Evolutionary conservation across 768 basidiomycete species (phyloP), one percentile per base, ranked within the genome.

Genomic region (Mycena belliarum): DNA sequence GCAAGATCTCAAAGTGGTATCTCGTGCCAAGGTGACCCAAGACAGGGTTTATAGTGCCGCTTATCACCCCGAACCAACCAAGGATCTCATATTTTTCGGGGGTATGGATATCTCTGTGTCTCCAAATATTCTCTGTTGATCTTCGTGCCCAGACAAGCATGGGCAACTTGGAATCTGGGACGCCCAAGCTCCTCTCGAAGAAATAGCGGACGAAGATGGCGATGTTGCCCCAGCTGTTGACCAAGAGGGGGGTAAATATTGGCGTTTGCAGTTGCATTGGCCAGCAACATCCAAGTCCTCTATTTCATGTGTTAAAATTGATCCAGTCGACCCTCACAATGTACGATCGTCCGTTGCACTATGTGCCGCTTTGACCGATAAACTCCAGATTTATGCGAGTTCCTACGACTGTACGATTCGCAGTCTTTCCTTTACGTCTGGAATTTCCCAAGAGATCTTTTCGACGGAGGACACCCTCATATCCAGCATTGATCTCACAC

Each of bases 161-260:
- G 92, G 92, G 0, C 82, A 86, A 65, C 74, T 94, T 38, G 92
- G 91, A 3, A 86, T 94, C 33, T 94, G 92, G 92, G 92, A 94
- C 71, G 87, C 92, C 11, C 82, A 82, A 59, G 90, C 92, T 2
- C 74, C 84, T 10, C 64, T 72, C 21, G 88, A 89, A 28, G 89
- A 91, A 64, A 76, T 75, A 1, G 76, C 75, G 3, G 88, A 89
- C 51, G 89, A 88, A 42, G 89, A 90, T 55, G 84, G 71, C 0
- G 81, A 84, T 47, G 73, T 76, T 23, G 55, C 68, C 28, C 63
- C 71, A 8, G 51, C 73, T 12, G 69, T 67, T 21, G 79, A 82
- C 35, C 65, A 68, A 29, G 86, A 87, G 69, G 80, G 81, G n/a
- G 92, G 92, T 4, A 87, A 82, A 69, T 87, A 87, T 65, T 93